phyloP scores from a whole-genome alignment of 805 yeast species.

The Komagataella pastoris region DNA sequence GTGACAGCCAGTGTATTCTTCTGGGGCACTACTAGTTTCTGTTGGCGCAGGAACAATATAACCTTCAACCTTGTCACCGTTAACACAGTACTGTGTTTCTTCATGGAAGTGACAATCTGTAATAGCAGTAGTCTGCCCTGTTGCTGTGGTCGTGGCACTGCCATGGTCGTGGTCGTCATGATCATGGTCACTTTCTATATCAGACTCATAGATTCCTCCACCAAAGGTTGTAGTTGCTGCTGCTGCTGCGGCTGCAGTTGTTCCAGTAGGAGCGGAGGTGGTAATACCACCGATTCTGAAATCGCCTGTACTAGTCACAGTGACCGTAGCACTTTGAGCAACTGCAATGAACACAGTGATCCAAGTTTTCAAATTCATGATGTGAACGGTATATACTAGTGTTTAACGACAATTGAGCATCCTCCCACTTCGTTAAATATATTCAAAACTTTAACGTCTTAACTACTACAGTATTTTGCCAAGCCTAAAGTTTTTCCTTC shows the following conservation, averaged over 20 bases:
- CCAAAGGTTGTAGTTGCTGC: neutral
- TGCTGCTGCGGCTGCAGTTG: neutral
- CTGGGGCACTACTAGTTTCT: neutral
- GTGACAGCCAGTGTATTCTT: neutral
- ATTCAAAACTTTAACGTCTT: neutral
- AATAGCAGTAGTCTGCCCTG: neutral
- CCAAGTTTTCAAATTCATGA: neutral
- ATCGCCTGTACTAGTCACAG: neutral
- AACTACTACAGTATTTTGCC: neutral
- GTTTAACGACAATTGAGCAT: neutral
- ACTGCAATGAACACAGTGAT: neutral
- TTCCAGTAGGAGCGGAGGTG: no score
- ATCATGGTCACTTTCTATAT: neutral
- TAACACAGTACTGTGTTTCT: neutral
- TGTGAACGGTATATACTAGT: no score
- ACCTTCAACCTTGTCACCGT: neutral
- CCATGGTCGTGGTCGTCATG: neutral
- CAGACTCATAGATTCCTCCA: neutral
- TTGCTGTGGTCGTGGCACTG: neutral
- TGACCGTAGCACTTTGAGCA: neutral
- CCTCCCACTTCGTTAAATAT: neutral
- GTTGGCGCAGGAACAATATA: neutral
- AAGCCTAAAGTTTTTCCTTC: neutral
- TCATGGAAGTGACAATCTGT: neutral
- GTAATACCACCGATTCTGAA: neutral